phyloP scores from a whole-genome alignment of 129 eudicot genomes.

The Flaveria robusta region DNA sequence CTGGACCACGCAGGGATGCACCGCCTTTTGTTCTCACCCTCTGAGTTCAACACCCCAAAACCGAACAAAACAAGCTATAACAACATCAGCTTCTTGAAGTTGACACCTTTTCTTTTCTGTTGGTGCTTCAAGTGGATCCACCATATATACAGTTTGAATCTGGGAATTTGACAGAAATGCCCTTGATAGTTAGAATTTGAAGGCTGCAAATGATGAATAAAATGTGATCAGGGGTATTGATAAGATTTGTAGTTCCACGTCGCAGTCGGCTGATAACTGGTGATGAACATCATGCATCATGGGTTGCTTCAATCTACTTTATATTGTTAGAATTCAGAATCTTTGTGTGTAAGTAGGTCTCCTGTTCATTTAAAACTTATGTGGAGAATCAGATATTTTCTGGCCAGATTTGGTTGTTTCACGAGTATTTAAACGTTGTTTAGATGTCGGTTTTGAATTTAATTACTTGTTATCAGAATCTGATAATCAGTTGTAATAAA shows the following conservation, averaged over 20 bases:
- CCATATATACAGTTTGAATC: not conserved
- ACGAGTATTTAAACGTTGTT: not conserved
- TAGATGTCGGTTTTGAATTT: not conserved
- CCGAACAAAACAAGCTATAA: not conserved
- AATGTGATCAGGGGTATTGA: slow-evolving; percentile 32
- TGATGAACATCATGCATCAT: slow-evolving; percentile 6
- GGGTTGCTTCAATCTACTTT: not conserved
- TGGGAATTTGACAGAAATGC: slow-evolving; percentile 1
- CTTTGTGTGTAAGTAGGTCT: slow-evolving; percentile 20
- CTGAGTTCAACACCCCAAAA: slow-evolving; percentile 20
- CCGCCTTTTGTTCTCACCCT: slow-evolving; percentile 73
- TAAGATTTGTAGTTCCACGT: slow-evolving; percentile 18
- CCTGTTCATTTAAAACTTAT: not conserved
- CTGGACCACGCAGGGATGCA: slow-evolving; percentile 71
- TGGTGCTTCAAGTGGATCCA: no score
- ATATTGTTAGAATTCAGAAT: slow-evolving; percentile 21
- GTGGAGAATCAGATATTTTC: not conserved
- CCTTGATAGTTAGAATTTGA: slow-evolving; percentile 7
- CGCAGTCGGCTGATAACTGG: slow-evolving; percentile 11
- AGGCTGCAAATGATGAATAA: slow-evolving; percentile 29
- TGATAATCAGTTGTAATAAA: slow-evolving; percentile 3
- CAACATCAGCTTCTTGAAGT: no score
- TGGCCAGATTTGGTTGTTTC: not conserved
- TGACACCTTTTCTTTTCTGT: no score
- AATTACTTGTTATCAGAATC: not conserved